Percentiles rank a stretch among this genome's conserved stretches.
phyloP scores from a whole-genome alignment of 306 rosid species.

The Casuarina glauca region DNA sequence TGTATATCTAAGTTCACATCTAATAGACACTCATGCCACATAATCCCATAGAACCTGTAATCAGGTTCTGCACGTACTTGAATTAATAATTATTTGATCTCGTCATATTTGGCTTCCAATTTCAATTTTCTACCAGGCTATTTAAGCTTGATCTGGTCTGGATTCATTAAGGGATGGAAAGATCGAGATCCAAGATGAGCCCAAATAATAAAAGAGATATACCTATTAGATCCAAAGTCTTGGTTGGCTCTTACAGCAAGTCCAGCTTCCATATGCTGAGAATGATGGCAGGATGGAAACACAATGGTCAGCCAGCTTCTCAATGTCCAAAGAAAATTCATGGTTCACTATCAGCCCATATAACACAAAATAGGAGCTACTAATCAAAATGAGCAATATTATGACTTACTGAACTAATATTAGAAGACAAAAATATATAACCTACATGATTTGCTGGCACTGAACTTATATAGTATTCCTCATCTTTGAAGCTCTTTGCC shows the following conservation, averaged over 20 bases:
- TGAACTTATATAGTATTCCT: constrained; percentile 79
- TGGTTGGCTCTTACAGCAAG: constrained; percentile 72
- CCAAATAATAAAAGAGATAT: constrained; percentile 1
- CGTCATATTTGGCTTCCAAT: not conserved
- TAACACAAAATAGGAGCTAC: not conserved
- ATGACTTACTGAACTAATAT: not conserved
- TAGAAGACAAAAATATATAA: constrained; percentile 25
- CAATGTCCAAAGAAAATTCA: constrained; percentile 17
- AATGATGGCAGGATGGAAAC: constrained; percentile 25
- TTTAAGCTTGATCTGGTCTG: not conserved
- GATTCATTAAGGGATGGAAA: not conserved
- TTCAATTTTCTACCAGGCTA: constrained; percentile 6
- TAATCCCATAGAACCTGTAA: not conserved
- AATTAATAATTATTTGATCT: not conserved
- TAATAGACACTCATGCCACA: constrained; percentile 15
- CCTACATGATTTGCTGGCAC: constrained; percentile 79
- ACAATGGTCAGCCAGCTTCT: constrained; percentile 17
- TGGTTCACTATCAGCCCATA: constrained; percentile 8
- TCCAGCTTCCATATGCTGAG: constrained; percentile 88
- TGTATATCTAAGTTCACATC: constrained; percentile 17
- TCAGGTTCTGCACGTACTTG: not conserved
- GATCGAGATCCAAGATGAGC: not conserved
- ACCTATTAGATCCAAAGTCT: constrained; percentile 80
- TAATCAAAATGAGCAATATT: constrained; percentile 13
- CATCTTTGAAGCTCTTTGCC: constrained; percentile 68